These are phyloP conservation scores for Bremia lactucae DNA, from an alignment of 352 stramenopile species.

Conservation along the genomic window DNA sequence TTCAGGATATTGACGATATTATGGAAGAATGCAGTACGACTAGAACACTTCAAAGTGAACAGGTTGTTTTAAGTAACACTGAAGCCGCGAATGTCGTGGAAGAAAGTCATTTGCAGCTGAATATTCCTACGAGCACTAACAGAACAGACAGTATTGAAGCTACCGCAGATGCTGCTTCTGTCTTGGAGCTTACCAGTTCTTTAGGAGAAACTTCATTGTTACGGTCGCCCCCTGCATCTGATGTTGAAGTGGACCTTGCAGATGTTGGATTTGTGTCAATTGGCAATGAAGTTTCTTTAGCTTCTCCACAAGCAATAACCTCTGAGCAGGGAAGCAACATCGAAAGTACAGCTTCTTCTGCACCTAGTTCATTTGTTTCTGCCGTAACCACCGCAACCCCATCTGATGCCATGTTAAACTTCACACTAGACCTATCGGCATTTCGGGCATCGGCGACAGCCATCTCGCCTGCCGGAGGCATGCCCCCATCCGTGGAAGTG, in stretches of 20 bases:
- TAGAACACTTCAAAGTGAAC: constrained; percentile 20
- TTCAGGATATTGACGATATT: constrained; percentile 12
- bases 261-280: constrained; percentile 24
- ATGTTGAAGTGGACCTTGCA: constrained; percentile 34
- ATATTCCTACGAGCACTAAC: constrained; percentile 5
- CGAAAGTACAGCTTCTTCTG: constrained; percentile 13
- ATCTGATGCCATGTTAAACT: constrained; percentile 59
- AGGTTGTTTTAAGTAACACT: constrained; percentile 27
- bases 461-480: constrained; percentile 15
- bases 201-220: constrained; percentile 75
- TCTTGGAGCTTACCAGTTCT: constrained; percentile 75
- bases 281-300: constrained; percentile 5
- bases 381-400: constrained; percentile 5
- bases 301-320: not conserved
- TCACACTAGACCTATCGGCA: constrained; percentile 68
- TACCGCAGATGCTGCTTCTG: constrained; percentile 54
- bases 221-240: constrained; percentile 49
- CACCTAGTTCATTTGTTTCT: constrained; percentile 14
- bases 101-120: constrained; percentile 1
- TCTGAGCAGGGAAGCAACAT: constrained; percentile 8
- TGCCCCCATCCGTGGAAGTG: constrained; percentile 26
- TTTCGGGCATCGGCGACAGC: constrained; percentile 28
- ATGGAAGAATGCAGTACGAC: constrained; percentile 12
- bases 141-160: constrained; percentile 7
- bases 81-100: constrained; percentile 4